Evolutionary conservation across 139 green algal species (phyloP).

Genomic region (Asterochloris erici): DNA sequence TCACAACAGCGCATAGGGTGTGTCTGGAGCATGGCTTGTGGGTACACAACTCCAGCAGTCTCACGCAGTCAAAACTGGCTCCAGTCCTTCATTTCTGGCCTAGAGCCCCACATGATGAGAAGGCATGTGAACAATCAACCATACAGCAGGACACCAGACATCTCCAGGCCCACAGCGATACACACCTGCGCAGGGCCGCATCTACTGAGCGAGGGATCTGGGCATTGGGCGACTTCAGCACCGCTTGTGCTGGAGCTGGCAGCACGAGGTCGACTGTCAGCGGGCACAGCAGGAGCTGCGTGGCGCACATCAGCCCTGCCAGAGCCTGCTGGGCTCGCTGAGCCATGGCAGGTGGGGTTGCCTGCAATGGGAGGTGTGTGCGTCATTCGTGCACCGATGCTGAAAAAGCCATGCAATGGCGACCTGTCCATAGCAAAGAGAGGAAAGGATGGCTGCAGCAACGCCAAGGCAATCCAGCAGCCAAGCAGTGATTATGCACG

Average conservation of each 20-base stretch:
- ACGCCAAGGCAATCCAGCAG: not conserved
- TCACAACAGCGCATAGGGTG: too few species aligned
- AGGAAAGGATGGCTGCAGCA: not conserved
- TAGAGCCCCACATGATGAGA: not conserved
- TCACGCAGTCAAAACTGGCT: not conserved
- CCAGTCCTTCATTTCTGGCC: not conserved
- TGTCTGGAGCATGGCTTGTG: not conserved
- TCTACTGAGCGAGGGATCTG: slow-evolving; percentile 45
- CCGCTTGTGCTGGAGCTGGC: slow-evolving; percentile 40
- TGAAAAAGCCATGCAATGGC: not conserved
- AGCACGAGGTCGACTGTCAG: not conserved
- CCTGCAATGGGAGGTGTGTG: not conserved
- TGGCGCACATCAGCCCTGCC: slow-evolving; percentile 14
- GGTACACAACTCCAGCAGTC: not conserved
- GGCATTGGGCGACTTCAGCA: slow-evolving; percentile 71
- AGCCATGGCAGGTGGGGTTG: not conserved
- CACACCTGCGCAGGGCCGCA: not conserved
- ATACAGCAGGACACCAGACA: not conserved
- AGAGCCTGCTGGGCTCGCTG: not conserved
- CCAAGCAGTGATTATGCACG: not conserved
- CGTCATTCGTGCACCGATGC: not conserved
- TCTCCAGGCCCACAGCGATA: not conserved
- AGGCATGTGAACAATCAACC: not conserved
- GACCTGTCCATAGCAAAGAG: not conserved
- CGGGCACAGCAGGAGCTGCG: slow-evolving; percentile 4